A percentile compares a stretch with the other conserved stretches of the same genome.
phyloP scores from a whole-genome alignment of 176 grass and related monocot species.

The Echinochloa phyllopogon region DNA sequence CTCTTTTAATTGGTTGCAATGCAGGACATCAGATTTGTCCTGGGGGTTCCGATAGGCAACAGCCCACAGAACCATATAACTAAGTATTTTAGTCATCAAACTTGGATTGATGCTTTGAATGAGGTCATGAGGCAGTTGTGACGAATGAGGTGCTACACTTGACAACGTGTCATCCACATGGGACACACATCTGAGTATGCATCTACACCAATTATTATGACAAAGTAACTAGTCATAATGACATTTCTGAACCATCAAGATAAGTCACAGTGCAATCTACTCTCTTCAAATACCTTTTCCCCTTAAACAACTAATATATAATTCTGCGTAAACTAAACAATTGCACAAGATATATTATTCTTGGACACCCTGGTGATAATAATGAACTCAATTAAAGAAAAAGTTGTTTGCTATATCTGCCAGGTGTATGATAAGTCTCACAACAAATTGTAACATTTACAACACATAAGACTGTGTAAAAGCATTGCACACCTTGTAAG shows the following conservation, averaged over 20 bases:
- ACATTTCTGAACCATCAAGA: neutral
- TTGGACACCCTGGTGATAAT: neutral
- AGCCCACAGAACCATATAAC: neutral
- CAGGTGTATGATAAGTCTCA: constrained; percentile 5
- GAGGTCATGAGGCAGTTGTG: neutral
- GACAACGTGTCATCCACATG: neutral
- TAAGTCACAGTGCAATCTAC: neutral
- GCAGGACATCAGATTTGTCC: neutral
- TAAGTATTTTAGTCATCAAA: neutral
- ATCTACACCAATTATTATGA: neutral
- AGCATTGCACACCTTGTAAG: neutral
- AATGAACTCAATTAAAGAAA: neutral
- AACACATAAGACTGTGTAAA: constrained; percentile 25
- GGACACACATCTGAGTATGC: neutral
- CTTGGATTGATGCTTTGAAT: neutral
- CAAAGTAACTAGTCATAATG: constrained; percentile 7
- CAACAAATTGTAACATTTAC: constrained; percentile 15
- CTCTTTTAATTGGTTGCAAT: neutral
- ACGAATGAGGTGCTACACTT: neutral
- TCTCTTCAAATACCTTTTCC: neutral
- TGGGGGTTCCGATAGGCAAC: neutral
- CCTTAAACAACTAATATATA: neutral
- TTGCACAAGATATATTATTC: constrained; percentile 9
- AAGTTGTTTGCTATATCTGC: neutral
- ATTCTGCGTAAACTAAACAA: constrained; percentile 20